Evolutionary conservation across 345 rosid genomes (phyloP).

Genomic region (Brassica juncea): DNA sequence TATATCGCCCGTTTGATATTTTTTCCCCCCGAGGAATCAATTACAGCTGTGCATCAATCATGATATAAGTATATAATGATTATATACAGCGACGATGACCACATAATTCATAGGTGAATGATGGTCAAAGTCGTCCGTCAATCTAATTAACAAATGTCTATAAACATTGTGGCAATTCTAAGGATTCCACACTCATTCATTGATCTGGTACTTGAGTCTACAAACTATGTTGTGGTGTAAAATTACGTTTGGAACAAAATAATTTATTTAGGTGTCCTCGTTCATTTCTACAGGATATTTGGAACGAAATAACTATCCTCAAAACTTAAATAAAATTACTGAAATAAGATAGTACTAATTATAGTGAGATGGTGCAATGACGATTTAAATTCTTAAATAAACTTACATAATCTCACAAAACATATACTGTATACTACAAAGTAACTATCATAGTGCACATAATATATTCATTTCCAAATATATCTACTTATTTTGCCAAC

Average conservation of each 20-base stretch:
- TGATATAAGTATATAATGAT: background rate
- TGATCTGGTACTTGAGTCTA: background rate
- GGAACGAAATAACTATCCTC: background rate
- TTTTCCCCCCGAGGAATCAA: conserved; percentile 11
- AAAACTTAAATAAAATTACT: too few species aligned
- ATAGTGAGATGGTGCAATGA: too few species aligned
- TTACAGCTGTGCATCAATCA: conserved; percentile 34
- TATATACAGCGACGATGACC: background rate
- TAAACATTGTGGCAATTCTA: background rate
- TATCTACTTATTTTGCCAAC: too few species aligned
- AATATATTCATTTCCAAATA: too few species aligned
- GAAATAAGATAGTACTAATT: too few species aligned
- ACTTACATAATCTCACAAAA: too few species aligned
- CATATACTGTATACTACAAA: too few species aligned
- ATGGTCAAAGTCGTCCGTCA: conserved; percentile 23
- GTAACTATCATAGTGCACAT: too few species aligned
- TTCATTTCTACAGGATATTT: background rate
- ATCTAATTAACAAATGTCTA: background rate
- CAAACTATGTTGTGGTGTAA: background rate
- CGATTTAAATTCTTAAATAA: too few species aligned
- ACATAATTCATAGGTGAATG: conserved; percentile 12
- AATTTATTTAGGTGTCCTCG: background rate
- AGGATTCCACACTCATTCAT: background rate
- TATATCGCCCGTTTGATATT: conserved; percentile 19
- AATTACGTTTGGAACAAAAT: background rate